Conservation (phyloP, 441 rosid species). For the Mallotus repandus region DNA sequence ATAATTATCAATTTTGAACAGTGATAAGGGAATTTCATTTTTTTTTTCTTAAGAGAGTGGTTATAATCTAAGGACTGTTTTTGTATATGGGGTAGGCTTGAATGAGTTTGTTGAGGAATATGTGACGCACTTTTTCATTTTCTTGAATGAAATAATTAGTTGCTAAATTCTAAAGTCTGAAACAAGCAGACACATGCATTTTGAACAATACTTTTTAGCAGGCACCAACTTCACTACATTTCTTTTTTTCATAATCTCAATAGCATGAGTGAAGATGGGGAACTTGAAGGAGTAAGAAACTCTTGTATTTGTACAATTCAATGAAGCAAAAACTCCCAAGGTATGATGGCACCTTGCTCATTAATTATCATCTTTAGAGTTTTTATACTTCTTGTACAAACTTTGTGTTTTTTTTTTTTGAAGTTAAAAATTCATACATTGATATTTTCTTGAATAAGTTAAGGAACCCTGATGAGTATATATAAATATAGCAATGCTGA, state of each 20-base stretch:
- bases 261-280: conserved; percentile 66
- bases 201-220: not conserved
- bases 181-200: not conserved
- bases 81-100: conserved; percentile 9
- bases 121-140: not conserved
- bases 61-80: not conserved
- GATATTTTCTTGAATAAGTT: not conserved
- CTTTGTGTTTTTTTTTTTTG: not conserved
- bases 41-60: not conserved
- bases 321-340: conserved; percentile 30
- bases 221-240: conserved; percentile 6
- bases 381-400: not conserved
- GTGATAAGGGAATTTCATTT: not conserved
- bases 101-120: not conserved
- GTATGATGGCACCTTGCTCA: not conserved
- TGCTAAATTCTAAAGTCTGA: not conserved
- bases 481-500: not conserved
- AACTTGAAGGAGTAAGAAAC: conserved; percentile 48
- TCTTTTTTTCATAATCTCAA: conserved; percentile 6
- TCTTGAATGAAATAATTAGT: not conserved
- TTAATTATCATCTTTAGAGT: not conserved
- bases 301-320: conserved; percentile 74
- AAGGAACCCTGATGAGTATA: not conserved
- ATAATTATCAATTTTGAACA: conserved; percentile 6
- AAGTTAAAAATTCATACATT: too few species aligned